Evolutionary conservation across 495 filamentous ascomycete species (phyloP), one percentile per base, ranked within the genome.

Genomic region (Hypoxylon crocopeplum): DNA sequence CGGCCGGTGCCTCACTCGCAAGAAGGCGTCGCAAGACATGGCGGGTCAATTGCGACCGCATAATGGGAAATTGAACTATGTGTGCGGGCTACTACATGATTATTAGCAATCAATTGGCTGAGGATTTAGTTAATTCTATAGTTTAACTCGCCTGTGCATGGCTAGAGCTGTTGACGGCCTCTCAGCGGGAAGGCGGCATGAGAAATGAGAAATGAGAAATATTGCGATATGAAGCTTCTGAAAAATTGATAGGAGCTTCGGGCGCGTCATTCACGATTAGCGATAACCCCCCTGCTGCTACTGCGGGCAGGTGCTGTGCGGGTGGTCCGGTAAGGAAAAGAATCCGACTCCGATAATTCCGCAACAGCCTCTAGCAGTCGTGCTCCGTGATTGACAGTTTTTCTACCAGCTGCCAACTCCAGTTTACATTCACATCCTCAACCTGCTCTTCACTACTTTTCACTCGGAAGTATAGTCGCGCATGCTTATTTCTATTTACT

Each of bases 11-110:
- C 40, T 62, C 53, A 50, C 62, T 40, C 50, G 65, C 54, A 59
- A 62, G 70, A 63, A 64, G 60, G 64, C 69, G 69, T 64, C 65
- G 67, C 64, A 68, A 65, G 62, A 60, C 69, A 73, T 73, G 65
- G 65, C 71, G 71, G 64, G 71, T 56, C 62, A 96, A 82, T 68
- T 91, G 88, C 72, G 91, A 92, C 68, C 87, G 89, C 92, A 95
- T 95, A 57, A 72, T 66, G 73, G 66, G 60, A 70, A 57, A 69
- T 49, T 49, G 56, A 46, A 56, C 59, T 70, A 72, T 54, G 51
- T 60, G 48, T 48, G 42, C 20, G 33, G 38, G 40, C 50, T 67
- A 56, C 66, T 69, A 56, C 52, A 50, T 53, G 19, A 22, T 36
- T 19, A 42, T 70, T 66, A 70, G 62, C 40, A 34, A 57, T 19